phyloP scores from a whole-genome alignment of 148 eudicot species.

The Heliosperma pusillum region DNA sequence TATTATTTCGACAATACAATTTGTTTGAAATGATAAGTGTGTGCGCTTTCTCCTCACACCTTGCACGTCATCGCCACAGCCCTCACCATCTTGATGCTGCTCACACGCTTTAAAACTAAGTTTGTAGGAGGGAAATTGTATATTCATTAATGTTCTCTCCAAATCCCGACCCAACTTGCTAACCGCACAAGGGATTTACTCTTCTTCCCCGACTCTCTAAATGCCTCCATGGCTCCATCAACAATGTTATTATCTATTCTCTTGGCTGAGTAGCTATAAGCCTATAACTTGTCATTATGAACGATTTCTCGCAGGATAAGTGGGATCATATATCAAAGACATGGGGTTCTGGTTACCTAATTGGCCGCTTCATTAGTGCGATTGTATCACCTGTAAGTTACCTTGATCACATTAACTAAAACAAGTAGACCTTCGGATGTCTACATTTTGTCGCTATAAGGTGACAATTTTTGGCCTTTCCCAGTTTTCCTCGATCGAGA shows the following conservation, averaged over 20 bases:
- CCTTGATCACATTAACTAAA: not conserved
- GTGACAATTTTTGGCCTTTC: not conserved
- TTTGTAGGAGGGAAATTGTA: no score
- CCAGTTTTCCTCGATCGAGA: constrained; percentile 69
- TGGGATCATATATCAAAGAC: constrained; percentile 78
- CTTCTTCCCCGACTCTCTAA: not conserved
- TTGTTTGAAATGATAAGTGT: no score
- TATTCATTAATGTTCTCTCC: no score
- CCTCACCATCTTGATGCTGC: no score
- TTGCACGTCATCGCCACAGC: no score
- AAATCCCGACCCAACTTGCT: no score
- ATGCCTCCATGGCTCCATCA: not conserved
- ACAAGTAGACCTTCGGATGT: not conserved
- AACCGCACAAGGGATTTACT: not conserved
- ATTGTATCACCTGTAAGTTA: constrained; percentile 74
- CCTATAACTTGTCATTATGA: not conserved
- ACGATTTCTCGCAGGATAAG: constrained; percentile 47
- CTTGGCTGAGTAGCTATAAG: no score
- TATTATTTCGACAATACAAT: no score
- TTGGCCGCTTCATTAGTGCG: constrained; percentile 67
- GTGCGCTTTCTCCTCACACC: no score
- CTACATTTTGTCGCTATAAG: not conserved
- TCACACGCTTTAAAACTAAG: no score
- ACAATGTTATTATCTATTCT: not conserved
- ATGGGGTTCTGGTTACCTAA: constrained; percentile 75